Conservation (phyloP, 1,284 basidiomycete species). For the Flammula alnicola region DNA sequence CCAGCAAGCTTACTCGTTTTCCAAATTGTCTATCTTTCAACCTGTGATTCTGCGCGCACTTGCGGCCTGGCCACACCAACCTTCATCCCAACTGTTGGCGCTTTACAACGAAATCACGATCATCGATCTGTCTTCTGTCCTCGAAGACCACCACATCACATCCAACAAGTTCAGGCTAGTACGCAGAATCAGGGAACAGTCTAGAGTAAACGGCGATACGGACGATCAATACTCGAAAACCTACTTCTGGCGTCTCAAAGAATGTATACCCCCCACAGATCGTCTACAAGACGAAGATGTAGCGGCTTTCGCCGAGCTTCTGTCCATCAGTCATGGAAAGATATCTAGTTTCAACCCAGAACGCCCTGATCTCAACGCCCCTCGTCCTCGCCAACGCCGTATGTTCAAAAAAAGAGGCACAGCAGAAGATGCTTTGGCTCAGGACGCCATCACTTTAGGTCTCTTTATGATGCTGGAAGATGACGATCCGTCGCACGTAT, state of each 20-base stretch:
- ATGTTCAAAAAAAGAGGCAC: conserved; percentile 22
- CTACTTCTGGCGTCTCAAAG: conserved; percentile 85
- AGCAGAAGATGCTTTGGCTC: conserved; percentile 32
- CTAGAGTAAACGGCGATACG: conserved; percentile 40
- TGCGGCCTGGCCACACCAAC: conserved; percentile 73
- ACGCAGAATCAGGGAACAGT: conserved; percentile 57
- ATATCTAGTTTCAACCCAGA: conserved; percentile 65
- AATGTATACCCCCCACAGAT: conserved; percentile 60
- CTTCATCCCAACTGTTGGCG: conserved; percentile 47
- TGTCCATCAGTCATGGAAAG: conserved; percentile 62
- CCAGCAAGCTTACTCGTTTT: conserved; percentile 48
- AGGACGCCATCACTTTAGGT: conserved; percentile 55
- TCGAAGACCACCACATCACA: conserved; percentile 58
- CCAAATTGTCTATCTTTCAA: conserved; percentile 41
- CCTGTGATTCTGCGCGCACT: conserved; percentile 59
- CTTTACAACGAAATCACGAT: conserved; percentile 50
- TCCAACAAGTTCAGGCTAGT: conserved; percentile 81
- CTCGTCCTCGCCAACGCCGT: conserved; percentile 46
- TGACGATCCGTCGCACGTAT: conserved; percentile 49
- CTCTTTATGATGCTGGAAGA: conserved; percentile 65
- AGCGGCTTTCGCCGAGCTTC: conserved; percentile 74
- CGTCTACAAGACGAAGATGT: conserved; percentile 67
- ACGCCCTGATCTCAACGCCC: conserved; percentile 40
- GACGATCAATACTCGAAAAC: conserved; percentile 53
- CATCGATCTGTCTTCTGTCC: conserved; percentile 52